Conservation (phyloP, 2,329 filamentous ascomycete species). For the Xylaria digitata region DNA sequence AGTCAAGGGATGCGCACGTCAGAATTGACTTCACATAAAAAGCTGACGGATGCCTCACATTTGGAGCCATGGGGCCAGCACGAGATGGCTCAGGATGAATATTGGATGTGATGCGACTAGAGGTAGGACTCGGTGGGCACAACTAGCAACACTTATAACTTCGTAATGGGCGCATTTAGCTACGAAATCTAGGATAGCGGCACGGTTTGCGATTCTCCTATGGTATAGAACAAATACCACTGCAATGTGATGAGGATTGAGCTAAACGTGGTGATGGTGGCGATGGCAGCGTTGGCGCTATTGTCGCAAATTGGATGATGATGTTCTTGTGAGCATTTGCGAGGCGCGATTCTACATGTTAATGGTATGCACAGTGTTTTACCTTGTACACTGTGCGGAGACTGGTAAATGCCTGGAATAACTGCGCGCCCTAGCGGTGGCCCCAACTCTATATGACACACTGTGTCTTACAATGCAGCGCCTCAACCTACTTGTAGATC, state of each 20-base stretch:
- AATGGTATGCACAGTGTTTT: not conserved
- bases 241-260: not conserved
- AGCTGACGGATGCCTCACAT: conserved; percentile 34
- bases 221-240: not conserved
- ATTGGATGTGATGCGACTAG: conserved; percentile 18
- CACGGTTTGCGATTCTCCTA: not conserved
- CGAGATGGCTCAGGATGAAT: not conserved
- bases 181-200: not conserved
- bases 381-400: not conserved
- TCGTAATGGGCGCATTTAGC: not conserved
- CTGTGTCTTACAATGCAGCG: no score
- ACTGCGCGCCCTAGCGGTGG: no score
- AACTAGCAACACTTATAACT: conserved; percentile 7
- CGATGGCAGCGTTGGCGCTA: not conserved
- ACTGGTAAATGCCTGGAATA: no score
- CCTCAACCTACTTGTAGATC: no score
- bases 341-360: not conserved
- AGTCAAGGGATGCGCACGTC: conserved; percentile 9
- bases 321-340: conserved; percentile 16
- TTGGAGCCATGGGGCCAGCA: conserved; percentile 43
- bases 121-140: conserved; percentile 13
- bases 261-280: not conserved
- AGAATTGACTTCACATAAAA: conserved; percentile 9
- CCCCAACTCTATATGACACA: no score
- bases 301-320: conserved; percentile 28